Evolutionary conservation across 2,329 filamentous ascomycete genomes (phyloP), one percentile per base, ranked within the genome.

Genomic region (Emericellopsis atlantica): DNA sequence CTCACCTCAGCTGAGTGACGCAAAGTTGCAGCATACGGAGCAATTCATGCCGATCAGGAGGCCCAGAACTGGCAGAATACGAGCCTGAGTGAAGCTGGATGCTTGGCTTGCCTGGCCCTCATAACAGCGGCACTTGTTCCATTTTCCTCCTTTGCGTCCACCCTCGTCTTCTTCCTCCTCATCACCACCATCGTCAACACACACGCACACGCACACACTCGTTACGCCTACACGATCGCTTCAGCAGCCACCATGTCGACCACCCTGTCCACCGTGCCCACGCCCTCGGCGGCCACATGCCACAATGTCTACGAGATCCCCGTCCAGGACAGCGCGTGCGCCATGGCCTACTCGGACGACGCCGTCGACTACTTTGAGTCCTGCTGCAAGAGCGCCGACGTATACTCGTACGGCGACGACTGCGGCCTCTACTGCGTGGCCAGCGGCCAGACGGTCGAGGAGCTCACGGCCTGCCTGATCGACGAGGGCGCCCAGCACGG

Each of bases 371-470:
- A 66, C 44, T 62, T 70, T 59, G 43, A 56, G 33, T 48, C 54
- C 18, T 73, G 69, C 62, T 73, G 69, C 50, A 55, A 58, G 10
- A 46, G 56, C 9, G 64, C 67, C 40, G 52, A 61, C 18, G 57
- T 71, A 23, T 52, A 64, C 38, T 54, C 55, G 46, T 72, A 71
- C 62, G 57, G 65, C 49, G 49, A 62, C 51, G 54, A 61, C 49
- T 73, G 70, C 57, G 66, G 64, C 14, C 48, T 71, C 44, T 73
- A 72, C 65, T 73, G 69, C 48, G 62, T 55, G 5, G 55, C 56
- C 39, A 37, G 54, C 18, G 56, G 48, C 46, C 48, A 59, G 55
- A 54, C 49, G 37, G 46, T 52, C 42, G 50, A 37, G 40, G 49
- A 57, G 24, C 52, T 59, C 26, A 39, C 46, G 11, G 33, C 48